phyloP scores from a whole-genome alignment of 805 yeast genomes.

The Metschnikowia baotianmanensis region DNA sequence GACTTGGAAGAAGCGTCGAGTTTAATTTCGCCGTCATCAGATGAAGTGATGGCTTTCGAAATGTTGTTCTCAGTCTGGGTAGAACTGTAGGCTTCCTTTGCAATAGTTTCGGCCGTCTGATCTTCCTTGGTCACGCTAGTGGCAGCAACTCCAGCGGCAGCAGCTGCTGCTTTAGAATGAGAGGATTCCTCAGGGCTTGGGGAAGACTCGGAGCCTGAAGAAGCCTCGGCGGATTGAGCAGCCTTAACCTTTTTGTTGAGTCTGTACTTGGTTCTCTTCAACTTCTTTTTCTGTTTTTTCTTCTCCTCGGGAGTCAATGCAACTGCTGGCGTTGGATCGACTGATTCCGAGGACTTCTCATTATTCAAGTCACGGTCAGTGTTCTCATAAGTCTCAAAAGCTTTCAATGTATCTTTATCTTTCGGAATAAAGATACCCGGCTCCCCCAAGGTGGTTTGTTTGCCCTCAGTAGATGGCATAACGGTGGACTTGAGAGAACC shows the following conservation, averaged over 20 bases:
- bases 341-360: slow-evolving; percentile 10
- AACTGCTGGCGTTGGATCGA: slow-evolving; percentile 18
- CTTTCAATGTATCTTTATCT: slow-evolving; percentile 63
- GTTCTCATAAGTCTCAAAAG: slow-evolving; percentile 55
- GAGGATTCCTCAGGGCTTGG: slow-evolving; percentile 12
- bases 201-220: slow-evolving; percentile 9
- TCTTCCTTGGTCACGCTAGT: neutral
- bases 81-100: slow-evolving; percentile 8
- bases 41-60: neutral
- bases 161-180: slow-evolving; percentile 1
- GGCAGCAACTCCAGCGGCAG: slow-evolving; percentile 5
- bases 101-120: slow-evolving; percentile 1
- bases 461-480: slow-evolving; percentile 44
- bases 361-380: slow-evolving; percentile 54
- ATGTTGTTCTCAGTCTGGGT: neutral
- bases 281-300: slow-evolving; percentile 44
- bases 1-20: slow-evolving; percentile 2
- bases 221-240: slow-evolving; percentile 5
- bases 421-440: slow-evolving; percentile 72
- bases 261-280: slow-evolving; percentile 42
- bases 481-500: slow-evolving; percentile 37
- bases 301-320: slow-evolving; percentile 12
- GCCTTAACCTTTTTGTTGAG: slow-evolving; percentile 39
- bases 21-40: slow-evolving; percentile 3
- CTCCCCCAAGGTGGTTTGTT: slow-evolving; percentile 53